phyloP scores from a whole-genome alignment of 768 basidiomycete species.

The Mycena crocata region DNA sequence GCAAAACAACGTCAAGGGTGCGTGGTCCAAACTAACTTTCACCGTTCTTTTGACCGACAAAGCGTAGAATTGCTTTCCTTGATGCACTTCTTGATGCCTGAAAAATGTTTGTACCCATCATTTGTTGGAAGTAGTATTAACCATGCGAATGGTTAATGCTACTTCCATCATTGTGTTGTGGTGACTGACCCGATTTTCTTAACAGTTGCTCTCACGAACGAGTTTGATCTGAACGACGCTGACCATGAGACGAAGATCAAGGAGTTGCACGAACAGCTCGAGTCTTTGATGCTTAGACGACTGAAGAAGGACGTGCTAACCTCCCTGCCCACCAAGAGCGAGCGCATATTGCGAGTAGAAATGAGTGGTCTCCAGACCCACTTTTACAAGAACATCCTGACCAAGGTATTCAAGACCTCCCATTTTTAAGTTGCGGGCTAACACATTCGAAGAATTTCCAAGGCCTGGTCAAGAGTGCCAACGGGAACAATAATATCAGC shows the following conservation, averaged over 20 bases:
- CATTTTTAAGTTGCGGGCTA: conserved; percentile 3
- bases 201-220: conserved; percentile 90
- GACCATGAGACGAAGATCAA: conserved; percentile 97
- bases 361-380: conserved; percentile 97
- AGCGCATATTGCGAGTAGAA: conserved; percentile 96
- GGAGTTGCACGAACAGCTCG: conserved; percentile 92
- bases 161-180: too few relatives aligned
- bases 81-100: conserved; percentile 99
- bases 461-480: conserved; percentile 89
- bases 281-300: conserved; percentile 93
- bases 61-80: conserved; percentile 87
- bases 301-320: conserved; percentile 97
- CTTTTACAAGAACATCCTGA: conserved; percentile 98
- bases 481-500: conserved; percentile 91
- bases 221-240: conserved; percentile 93
- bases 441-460: conserved; percentile 80
- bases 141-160: too few relatives aligned
- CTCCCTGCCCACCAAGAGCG: conserved; percentile 96
- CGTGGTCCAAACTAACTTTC: conserved; percentile 30
- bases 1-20: conserved; percentile 99
- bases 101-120: conserved; percentile 78
- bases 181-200: conserved; percentile 1
- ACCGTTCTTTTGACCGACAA: conserved; percentile 21
- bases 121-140: too few relatives aligned
- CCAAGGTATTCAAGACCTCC: conserved; percentile 64